Conservation (phyloP, 257 asterid species). For the Solanum chilense region DNA sequence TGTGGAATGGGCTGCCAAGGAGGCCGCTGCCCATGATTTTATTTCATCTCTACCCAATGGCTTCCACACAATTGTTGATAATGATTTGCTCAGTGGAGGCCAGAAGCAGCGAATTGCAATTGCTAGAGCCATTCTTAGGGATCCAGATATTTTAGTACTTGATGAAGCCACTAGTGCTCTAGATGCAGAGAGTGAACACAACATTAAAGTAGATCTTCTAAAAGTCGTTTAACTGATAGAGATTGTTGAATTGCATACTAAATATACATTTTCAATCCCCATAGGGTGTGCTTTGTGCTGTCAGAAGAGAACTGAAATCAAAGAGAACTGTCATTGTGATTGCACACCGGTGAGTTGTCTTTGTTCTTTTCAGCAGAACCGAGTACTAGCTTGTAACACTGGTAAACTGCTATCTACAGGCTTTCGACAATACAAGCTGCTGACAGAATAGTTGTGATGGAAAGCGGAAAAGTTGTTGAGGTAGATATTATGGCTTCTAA, state of each 20-base stretch:
- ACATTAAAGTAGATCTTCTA: constrained; percentile 49
- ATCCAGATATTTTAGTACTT: constrained; percentile 76
- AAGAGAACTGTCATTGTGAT: constrained; percentile 71
- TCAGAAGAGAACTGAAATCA: constrained; percentile 40
- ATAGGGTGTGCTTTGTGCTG: constrained; percentile 68
- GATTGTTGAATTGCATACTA: neutral
- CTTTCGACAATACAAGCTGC: constrained; percentile 89
- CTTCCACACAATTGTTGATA: constrained; percentile 82
- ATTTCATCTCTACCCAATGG: constrained; percentile 70
- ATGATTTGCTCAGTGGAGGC: constrained; percentile 97
- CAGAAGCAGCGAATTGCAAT: constrained; percentile 96
- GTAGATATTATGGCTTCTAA: constrained; percentile 20
- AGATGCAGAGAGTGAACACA: constrained; percentile 95
- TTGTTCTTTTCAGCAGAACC: neutral
- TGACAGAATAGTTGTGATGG: constrained; percentile 80
- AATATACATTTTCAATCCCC: constrained; percentile 1
- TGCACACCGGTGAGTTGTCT: constrained; percentile 58
- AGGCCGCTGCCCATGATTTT: constrained; percentile 87
- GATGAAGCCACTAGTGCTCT: constrained; percentile 99
- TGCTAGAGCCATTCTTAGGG: constrained; percentile 85
- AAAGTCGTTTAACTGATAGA: neutral
- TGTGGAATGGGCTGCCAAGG: constrained; percentile 85
- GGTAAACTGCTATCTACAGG: constrained; percentile 30
- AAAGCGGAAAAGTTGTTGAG: constrained; percentile 77
- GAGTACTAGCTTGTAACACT: neutral